Conservation (phyloP, 441 rosid genomes). For the Viola pubescens region DNA sequence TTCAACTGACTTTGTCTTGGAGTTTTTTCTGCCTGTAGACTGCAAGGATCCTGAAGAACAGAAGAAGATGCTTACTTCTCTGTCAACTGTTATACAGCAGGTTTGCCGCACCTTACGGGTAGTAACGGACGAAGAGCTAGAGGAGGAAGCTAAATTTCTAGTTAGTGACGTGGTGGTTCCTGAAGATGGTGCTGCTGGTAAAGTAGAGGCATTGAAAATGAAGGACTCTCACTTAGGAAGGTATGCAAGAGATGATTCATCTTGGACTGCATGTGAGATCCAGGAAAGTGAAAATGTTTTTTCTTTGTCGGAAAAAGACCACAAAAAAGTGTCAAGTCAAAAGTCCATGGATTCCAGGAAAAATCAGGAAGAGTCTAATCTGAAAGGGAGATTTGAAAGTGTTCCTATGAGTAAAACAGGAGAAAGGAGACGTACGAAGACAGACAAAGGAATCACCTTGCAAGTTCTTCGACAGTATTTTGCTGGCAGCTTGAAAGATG, state of each 20-base stretch:
- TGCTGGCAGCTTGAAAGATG: conserved; percentile 86
- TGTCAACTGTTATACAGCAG: conserved; percentile 58
- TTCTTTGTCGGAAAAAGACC: conserved; percentile 21
- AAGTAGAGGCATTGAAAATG: conserved; percentile 29
- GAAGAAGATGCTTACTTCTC: conserved; percentile 53
- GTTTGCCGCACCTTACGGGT: conserved; percentile 63
- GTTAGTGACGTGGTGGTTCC: conserved; percentile 30
- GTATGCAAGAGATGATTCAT: conserved; percentile 27
- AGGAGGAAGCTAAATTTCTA: conserved; percentile 36
- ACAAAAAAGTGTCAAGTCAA: conserved; percentile 21
- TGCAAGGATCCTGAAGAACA: conserved; percentile 56
- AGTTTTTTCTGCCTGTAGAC: conserved; percentile 76
- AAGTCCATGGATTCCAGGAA: conserved; percentile 19
- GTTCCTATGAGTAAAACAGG: conserved; percentile 27
- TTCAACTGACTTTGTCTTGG: conserved; percentile 63
- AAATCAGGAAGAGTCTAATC: conserved; percentile 27
- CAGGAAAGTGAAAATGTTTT: conserved; percentile 23
- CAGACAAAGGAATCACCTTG: conserved; percentile 61
- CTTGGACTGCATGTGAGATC: conserved; percentile 26
- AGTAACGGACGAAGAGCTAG: conserved; percentile 61
- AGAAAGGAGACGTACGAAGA: conserved; percentile 55
- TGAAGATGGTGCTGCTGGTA: conserved; percentile 16
- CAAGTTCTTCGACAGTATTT: conserved; percentile 66
- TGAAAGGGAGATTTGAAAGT: conserved; percentile 40
- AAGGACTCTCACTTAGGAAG: conserved; percentile 27